Evolutionary conservation across 2,329 filamentous ascomycete species (phyloP), one percentile per base, ranked within the genome.

Genomic region (Fusarium fracticaudum): DNA sequence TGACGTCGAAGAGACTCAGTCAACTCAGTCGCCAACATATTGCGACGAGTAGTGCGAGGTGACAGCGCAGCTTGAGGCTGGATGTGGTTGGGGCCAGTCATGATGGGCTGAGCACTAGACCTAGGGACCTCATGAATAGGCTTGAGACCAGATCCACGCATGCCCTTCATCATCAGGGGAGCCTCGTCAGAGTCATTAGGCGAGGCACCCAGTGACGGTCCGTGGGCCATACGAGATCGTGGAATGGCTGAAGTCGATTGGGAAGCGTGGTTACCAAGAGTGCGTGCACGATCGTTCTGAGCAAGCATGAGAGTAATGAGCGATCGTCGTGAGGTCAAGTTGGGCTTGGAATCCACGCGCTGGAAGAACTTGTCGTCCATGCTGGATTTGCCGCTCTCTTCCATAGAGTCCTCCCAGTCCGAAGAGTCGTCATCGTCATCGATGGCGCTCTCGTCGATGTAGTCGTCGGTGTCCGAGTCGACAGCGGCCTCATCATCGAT

Each of bases 11-110:
- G 91, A 29, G 94, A 97, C 81, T 98, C 95, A 6, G 96, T 98
- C 62, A 99, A 87, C 85, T 99, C 96, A 1, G 94, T 97, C 14
- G 94, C 93, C 64, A 99, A 89, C 96, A 99, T 99, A 83, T 98
- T 97, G 69, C 95, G 91, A 59, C 96, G 91, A 1, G 95, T 98
- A 0, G 96, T 98, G 66, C 95, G 91, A 8, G 96, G 96, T 10
- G 96, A 98, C 74, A 98, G 88, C 4, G 94, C 93, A 35, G 91
- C 90, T 63, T 94, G 92, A 74, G 93, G 90, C 54, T 86, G 82
- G 44, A 83, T 81, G 65, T 91, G 91, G n/a, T 89, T 89, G 26
- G 92, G 89, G 20, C 91, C 92, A 79, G 92, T 90, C 78, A 92
- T 90, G 79, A 98, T 98, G 35, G 95, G 94, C 82, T 96, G 94